A percentile compares a stretch with the other conserved stretches of the same genome.
These are phyloP conservation scores for Elymus sibiricus DNA, from an alignment of 176 grass and related monocot species.

Conservation along the genomic window DNA sequence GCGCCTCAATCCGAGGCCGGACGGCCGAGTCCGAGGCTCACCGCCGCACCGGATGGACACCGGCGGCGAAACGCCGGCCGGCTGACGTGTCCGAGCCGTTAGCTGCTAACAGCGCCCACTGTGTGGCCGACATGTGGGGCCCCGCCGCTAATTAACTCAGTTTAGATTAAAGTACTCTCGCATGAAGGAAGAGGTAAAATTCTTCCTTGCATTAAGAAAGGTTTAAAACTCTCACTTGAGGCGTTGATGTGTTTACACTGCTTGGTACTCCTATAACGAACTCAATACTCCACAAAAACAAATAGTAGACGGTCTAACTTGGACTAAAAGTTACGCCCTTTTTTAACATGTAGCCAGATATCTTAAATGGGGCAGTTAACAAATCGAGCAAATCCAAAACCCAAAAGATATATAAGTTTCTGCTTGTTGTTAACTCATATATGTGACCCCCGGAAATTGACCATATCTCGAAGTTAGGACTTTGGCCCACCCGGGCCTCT, in stretches of 20 bases:
- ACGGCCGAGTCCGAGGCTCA: too few species aligned
- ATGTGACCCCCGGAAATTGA: background rate
- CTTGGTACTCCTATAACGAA: background rate
- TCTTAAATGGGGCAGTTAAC: background rate
- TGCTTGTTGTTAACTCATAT: background rate
- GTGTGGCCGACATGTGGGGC: too few species aligned
- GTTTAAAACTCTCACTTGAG: background rate
- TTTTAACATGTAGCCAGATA: background rate
- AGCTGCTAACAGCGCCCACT: too few species aligned
- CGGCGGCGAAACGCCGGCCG: too few species aligned
- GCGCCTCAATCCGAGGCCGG: too few species aligned
- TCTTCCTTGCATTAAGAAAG: too few species aligned
- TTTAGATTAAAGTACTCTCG: too few species aligned
- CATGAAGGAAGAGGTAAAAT: background rate
- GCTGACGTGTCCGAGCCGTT: too few species aligned
- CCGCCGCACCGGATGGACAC: too few species aligned
- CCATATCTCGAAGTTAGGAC: background rate
- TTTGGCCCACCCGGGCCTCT: background rate
- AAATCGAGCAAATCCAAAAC: background rate
- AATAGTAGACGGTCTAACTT: background rate
- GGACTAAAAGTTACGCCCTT: background rate
- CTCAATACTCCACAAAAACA: background rate
- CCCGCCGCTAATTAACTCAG: too few species aligned
- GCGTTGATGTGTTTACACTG: background rate
- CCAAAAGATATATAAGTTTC: background rate